These are phyloP conservation scores for Coccinonectria pachysandricola DNA, from an alignment of 2,329 filamentous ascomycete genomes.

Conservation along the genomic window DNA sequence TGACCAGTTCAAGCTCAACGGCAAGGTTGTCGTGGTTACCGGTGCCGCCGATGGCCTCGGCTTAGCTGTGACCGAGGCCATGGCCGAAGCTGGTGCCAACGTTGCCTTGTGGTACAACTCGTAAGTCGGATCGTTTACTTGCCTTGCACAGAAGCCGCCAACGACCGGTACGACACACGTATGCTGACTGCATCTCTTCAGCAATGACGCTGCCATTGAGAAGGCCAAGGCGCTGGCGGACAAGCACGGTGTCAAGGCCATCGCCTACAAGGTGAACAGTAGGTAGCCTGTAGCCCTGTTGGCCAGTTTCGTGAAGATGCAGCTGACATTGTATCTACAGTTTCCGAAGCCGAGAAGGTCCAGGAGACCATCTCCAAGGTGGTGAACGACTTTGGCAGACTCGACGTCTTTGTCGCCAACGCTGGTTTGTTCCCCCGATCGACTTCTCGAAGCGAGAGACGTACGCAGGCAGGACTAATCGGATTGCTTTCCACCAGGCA, in stretches of 20 bases:
- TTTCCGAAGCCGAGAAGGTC: conserved; percentile 27
- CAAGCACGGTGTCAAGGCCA: conserved; percentile 25
- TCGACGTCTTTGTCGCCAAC: conserved; percentile 18
- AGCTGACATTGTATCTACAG: too few species aligned
- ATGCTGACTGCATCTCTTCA: too few species aligned
- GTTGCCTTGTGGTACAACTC: conserved; percentile 27
- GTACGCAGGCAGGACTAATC: too few species aligned
- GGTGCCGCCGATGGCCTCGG: conserved; percentile 37
- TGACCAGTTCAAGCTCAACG: conserved; percentile 32
- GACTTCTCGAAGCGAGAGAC: too few species aligned
- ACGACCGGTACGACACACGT: too few species aligned
- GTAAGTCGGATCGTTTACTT: too few species aligned
- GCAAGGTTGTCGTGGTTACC: conserved; percentile 32
- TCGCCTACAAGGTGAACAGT: conserved; percentile 29
- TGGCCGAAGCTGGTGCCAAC: conserved; percentile 33
- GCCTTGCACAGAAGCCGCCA: too few species aligned
- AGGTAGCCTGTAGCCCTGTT: too few species aligned
- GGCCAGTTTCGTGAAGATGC: too few species aligned
- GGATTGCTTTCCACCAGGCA: too few species aligned
- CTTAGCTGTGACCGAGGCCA: conserved; percentile 31
- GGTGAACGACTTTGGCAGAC: conserved; percentile 15
- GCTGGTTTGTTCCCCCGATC: conserved; percentile 17
- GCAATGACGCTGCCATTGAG: conserved; percentile 25
- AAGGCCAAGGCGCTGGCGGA: conserved; percentile 24
- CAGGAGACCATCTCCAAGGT: conserved; percentile 9